phyloP scores from a whole-genome alignment of 441 rosid species.

The Corymbia citriodora region DNA sequence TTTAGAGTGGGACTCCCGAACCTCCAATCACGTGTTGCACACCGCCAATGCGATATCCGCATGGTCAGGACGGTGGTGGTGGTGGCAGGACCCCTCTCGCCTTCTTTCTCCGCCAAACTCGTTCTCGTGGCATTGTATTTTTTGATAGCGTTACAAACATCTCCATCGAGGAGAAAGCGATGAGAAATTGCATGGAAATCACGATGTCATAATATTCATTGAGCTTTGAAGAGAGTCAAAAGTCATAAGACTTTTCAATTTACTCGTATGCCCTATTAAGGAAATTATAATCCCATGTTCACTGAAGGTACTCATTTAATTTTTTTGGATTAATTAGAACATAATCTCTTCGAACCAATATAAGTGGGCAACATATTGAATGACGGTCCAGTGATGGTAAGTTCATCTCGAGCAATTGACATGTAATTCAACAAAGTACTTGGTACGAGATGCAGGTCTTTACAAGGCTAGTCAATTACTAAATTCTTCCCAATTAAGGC shows the following conservation, averaged over 20 bases:
- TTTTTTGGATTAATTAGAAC: neutral
- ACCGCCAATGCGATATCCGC: neutral
- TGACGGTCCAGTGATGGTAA: too few relatives aligned
- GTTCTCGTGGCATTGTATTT: neutral
- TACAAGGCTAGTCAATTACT: neutral
- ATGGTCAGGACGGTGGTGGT: neutral
- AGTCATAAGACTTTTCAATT: neutral
- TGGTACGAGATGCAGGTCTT: neutral
- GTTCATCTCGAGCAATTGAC: neutral
- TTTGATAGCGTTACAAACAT: neutral
- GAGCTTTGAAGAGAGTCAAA: too few relatives aligned
- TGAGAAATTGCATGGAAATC: neutral
- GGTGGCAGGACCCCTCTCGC: neutral
- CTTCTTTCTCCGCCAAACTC: accelerated
- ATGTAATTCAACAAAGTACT: neutral
- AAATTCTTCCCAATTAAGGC: neutral
- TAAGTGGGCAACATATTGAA: neutral
- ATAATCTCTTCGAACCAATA: accelerated
- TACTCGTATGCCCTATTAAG: accelerated
- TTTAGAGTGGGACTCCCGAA: neutral
- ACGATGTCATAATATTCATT: neutral
- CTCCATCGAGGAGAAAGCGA: neutral
- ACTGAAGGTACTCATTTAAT: too few relatives aligned
- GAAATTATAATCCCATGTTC: accelerated
- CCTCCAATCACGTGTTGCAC: neutral